Evolutionary conservation across 2,329 filamentous ascomycete genomes (phyloP), one percentile per base, ranked within the genome.

Genomic region (Claviceps pazoutovae): DNA sequence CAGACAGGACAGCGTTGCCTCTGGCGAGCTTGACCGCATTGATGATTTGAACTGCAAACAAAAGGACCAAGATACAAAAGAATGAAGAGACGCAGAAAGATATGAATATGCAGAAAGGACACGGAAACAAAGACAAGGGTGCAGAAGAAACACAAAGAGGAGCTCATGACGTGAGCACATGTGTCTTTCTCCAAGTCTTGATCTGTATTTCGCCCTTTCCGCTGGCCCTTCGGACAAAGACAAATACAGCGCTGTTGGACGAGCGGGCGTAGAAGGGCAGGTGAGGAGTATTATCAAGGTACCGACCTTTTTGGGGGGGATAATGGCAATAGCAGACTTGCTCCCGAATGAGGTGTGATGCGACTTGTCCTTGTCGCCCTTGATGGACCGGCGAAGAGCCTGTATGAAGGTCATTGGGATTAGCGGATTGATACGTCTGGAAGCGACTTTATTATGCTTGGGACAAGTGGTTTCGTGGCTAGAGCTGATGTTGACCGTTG

Each of bases 241-340:
- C 4, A 16, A 30, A 45, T 9, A n/a, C 9, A 16, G 9, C 9
- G 3, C 16, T n/a, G 11, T 6, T 45, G 23, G 16, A 17, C 16
- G 23, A 45, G 23, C 43, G 23, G 41, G 30, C n/a, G 26, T 38
- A n/a, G 23, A 14, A 45, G 26, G 36, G 19, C 19, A 21, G 26
- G 43, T n/a, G 26, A 16, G 42, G 19, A 44, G 38, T 46, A 34
- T 19, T 26, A 21, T 13, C 6, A 43, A 34, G 42, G 16, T 23
- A 17, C 73, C 74, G 67, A 94, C 88, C 83, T 95, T 95, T 71
- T 95, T 95, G 1, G 90, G 90, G 50, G 90, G 88, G 26, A 93
- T 80, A 63, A 95, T 95, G 50, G 89, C 88, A 58, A 91, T 80
- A 42, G 88, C 86, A 52, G 89, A 85, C 68, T 95, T 95, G 57